Evolutionary conservation across 2,329 filamentous ascomycete species (phyloP), one percentile per base, ranked within the genome.

Genomic region (Fusarium compactum): DNA sequence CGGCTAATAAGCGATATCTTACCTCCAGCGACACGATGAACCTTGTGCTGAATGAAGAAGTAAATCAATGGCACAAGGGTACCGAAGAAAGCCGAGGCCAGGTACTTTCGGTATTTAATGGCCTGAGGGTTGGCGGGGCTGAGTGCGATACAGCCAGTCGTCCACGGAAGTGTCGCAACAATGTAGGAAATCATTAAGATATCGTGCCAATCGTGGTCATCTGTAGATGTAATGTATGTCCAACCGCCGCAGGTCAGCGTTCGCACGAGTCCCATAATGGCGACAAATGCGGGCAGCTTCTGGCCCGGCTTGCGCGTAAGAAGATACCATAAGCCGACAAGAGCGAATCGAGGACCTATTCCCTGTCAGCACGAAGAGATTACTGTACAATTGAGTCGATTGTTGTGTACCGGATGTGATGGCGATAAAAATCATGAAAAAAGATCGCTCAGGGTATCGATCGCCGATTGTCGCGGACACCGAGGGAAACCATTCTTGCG

Each of bases 171-270:
- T 5, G 96, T 98, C 34, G 94, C 92, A 47, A 99, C 91, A 59
- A 99, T 86, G 81, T 99, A 99, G 16, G 94, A 97, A 74, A 99
- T 98, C 96, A 99, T 99, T 80, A 99, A 95, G 69, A 98, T 95
- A 78, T 99, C 96, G 80, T 99, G 96, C 95, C 94, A 98, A 81
- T 97, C 90, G 81, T 99, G 96, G 79, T 98, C 94, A 79, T 99
- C 96, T 45, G 96, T 99, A 67, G 96, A 98, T 27, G 96, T 99
- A 67, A 99, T 90, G 81, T 98, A 99, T 56, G 96, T 98, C 95
- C 96, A 99, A 63, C 96, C 96, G 74, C 95, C 96, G 78, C 96
- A 99, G 6, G 94, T 97, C 62, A 98, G 83, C 12, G 95, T 98
- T 75, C 96, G 90, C 77, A 98, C 91, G 55, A 98, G 73, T 59